These are phyloP conservation scores for Calonectria naviculata DNA, from an alignment of 2,329 filamentous ascomycete genomes.

Conservation along the genomic window DNA sequence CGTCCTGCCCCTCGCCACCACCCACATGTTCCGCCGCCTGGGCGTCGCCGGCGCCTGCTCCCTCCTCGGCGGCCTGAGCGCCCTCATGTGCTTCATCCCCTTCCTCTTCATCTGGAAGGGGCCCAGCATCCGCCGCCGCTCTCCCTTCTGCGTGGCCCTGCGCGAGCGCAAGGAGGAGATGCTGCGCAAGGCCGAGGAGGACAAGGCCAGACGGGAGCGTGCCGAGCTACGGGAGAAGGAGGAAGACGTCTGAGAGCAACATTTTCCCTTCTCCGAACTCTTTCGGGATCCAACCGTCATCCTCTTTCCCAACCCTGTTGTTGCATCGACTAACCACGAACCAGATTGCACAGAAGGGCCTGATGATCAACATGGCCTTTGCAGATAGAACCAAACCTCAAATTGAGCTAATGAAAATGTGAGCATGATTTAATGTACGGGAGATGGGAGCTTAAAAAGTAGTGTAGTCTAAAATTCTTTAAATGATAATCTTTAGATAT, in stretches of 20 bases:
- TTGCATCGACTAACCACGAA: slow-evolving; percentile 20
- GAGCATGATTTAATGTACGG: neutral
- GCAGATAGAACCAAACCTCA: neutral
- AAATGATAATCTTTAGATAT: neutral
- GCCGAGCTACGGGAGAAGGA: slow-evolving; percentile 34
- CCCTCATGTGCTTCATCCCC: slow-evolving; percentile 62
- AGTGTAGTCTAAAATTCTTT: neutral
- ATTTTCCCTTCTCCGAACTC: neutral
- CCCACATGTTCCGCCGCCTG: slow-evolving; percentile 59
- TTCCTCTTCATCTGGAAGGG: slow-evolving; percentile 67
- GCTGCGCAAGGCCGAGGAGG: slow-evolving; percentile 51
- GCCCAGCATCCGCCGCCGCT: slow-evolving; percentile 64
- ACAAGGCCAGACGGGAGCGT: slow-evolving; percentile 43
- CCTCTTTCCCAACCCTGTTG: slow-evolving; percentile 2
- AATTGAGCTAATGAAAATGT: neutral
- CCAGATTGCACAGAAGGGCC: slow-evolving; percentile 6
- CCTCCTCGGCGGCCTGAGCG: slow-evolving; percentile 61
- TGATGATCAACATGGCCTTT: neutral
- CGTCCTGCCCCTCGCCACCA: slow-evolving; percentile 67
- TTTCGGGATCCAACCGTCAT: neutral
- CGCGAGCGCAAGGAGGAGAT: slow-evolving; percentile 61
- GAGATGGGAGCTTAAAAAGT: neutral
- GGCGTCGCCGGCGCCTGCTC: slow-evolving; percentile 63
- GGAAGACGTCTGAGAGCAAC: slow-evolving; percentile 18
- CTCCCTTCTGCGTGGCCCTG: slow-evolving; percentile 72